Percentiles rank a stretch among this genome's conserved stretches.
phyloP scores from a whole-genome alignment of 805 yeast genomes.

The Naumovozyma dairenensis region DNA sequence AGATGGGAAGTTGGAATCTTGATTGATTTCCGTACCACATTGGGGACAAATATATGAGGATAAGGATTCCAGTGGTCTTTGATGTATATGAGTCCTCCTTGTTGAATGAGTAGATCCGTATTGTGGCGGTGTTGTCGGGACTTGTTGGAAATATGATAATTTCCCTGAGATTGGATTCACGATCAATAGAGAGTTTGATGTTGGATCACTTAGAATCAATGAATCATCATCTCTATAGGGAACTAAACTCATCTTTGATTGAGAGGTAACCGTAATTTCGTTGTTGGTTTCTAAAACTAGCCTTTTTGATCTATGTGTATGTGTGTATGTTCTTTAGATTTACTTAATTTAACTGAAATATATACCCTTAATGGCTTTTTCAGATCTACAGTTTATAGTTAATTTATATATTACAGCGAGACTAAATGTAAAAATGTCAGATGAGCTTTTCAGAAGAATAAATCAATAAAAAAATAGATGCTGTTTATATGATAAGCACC shows the following conservation, averaged over 20 bases:
- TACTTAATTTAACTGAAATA: no score
- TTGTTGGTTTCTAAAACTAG: no score
- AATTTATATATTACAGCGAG: no score
- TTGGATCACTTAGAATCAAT: slow-evolving; percentile 23
- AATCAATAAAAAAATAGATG: no score
- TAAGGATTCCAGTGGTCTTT: slow-evolving; percentile 6
- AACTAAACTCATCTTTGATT: slow-evolving; percentile 18
- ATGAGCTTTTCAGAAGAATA: no score
- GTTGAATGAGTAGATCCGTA: background rate
- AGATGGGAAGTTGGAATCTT: background rate
- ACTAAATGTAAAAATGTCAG: no score
- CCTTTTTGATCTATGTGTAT: no score
- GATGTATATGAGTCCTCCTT: background rate
- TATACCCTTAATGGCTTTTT: no score
- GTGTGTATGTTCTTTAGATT: no score
- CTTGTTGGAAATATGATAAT: slow-evolving; percentile 17
- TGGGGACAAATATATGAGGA: slow-evolving; percentile 24
- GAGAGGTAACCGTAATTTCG: no score
- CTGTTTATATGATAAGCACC: no score
- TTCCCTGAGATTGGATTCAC: slow-evolving; percentile 21
- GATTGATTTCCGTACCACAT: slow-evolving; percentile 23
- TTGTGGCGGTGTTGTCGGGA: slow-evolving; percentile 5
- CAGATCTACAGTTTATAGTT: no score
- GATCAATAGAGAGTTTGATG: slow-evolving; percentile 23
- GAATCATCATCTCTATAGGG: slow-evolving; percentile 21